Evolutionary conservation across 768 basidiomycete species (phyloP).

Genomic region (Rhizopogon roseolus): DNA sequence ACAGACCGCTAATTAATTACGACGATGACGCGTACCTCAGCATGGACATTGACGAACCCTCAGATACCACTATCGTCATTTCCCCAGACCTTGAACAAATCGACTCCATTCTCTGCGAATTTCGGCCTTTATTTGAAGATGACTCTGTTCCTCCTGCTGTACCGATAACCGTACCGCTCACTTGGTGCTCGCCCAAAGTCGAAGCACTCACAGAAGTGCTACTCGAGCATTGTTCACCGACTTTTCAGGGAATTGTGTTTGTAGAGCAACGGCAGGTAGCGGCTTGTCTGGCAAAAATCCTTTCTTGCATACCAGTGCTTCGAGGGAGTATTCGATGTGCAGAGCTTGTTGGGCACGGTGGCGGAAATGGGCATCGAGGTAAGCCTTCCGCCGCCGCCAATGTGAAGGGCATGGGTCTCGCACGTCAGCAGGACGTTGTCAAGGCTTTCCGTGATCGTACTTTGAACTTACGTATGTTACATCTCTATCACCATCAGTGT

Average conservation of each 20-base stretch:
- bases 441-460: conserved; percentile 58
- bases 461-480: conserved; percentile 61
- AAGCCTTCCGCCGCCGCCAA: conserved; percentile 25
- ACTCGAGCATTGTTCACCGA: conserved; percentile 41
- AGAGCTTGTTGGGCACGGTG: conserved; percentile 70
- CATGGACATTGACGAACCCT: conserved; percentile 25
- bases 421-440: conserved; percentile 55
- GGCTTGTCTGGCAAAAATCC: conserved; percentile 56
- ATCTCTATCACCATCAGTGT: neutral
- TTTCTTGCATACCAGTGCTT: conserved; percentile 57
- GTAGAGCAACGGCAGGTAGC: conserved; percentile 84
- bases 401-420: conserved; percentile 46
- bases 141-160: conserved; percentile 18
- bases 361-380: conserved; percentile 26
- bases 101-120: conserved; percentile 43
- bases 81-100: conserved; percentile 44
- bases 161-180: conserved; percentile 40
- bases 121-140: conserved; percentile 33
- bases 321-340: conserved; percentile 53
- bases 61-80: conserved; percentile 17
- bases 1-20: conserved; percentile 10
- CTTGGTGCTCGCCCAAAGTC: conserved; percentile 75
- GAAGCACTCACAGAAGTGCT: conserved; percentile 58
- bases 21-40: conserved; percentile 2
- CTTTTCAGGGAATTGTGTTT: conserved; percentile 83